Evolutionary conservation across 176 grass and related monocot species (phyloP).

Genomic region (Oryza australiensis): DNA sequence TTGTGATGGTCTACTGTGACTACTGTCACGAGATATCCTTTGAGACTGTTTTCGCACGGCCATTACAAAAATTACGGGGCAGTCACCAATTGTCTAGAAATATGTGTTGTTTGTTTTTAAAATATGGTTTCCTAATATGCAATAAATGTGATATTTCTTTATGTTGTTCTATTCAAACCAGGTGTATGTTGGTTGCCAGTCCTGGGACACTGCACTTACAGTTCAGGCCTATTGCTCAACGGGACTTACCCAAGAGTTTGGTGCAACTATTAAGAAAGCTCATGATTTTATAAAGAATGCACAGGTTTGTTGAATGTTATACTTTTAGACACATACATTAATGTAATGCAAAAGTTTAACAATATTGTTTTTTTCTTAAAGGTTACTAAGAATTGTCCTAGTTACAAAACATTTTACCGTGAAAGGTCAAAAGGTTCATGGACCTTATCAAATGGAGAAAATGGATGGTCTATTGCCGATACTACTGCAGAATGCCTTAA

Average conservation of each 20-base stretch:
- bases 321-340: too few relatives aligned
- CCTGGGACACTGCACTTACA: slow-evolving; percentile 56
- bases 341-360: too few relatives aligned
- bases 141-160: neutral
- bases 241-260: slow-evolving; percentile 42
- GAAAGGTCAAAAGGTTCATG: slow-evolving; percentile 44
- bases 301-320: slow-evolving; percentile 16
- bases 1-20: too few relatives aligned
- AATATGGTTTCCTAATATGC: too few relatives aligned
- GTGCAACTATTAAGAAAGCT: slow-evolving; percentile 31
- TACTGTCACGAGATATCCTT: too few relatives aligned
- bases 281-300: slow-evolving; percentile 43
- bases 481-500: slow-evolving; percentile 36
- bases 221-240: slow-evolving; percentile 51
- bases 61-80: too few relatives aligned
- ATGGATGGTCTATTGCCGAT: slow-evolving; percentile 37
- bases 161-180: neutral
- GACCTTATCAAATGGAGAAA: slow-evolving; percentile 36
- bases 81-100: too few relatives aligned
- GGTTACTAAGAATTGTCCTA: slow-evolving; percentile 25
- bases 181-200: slow-evolving; percentile 50
- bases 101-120: too few relatives aligned
- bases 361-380: neutral
- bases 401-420: slow-evolving; percentile 27
- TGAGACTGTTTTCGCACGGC: too few relatives aligned